Evolutionary conservation across 805 yeast species (phyloP), one percentile per base, ranked within the genome.

Genomic region (Torulaspora gathmanii): DNA sequence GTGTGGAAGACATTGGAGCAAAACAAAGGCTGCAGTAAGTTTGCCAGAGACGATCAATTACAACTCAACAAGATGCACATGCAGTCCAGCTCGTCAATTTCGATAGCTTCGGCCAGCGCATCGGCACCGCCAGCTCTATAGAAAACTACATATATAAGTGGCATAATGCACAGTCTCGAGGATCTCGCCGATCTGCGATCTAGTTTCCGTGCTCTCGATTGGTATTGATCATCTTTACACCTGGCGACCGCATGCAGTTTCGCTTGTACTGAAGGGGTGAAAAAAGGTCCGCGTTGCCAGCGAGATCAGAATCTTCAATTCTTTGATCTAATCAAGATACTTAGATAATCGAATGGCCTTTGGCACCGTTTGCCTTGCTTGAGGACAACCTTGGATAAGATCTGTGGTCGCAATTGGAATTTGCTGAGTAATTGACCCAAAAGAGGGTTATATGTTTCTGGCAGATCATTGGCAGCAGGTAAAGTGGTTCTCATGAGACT

Each of bases 21-120:
- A 7, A 63, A 61, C 29, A 30, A 33, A 16, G 65, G 65, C 10
- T 53, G 58, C 27, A 26, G 29, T 9, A 49, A 49, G 22, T 59
- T 54, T 41, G 40, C 49, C 25, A 47, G 52, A 30, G 49, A 49
- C 5, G 63, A 59, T 33, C 61, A 59, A 44, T 22, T 44, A 37
- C 35, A 38, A 5, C 41, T 54, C 30, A 51, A 46, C 40, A 28
- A 20, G 11, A 7, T 27, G 23, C 36, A 28, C 2, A 17, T 25
- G 8, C 36, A 23, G 4, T 30, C 37, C 15, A 20, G 29, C 25
- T 39, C 42, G 27, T 27, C 25, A 7, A 10, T 10, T 5, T 22
- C 42, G 13, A 25, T 28, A 13, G 29, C 40, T 5, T 37, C 40
- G 15, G 33, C 41, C 19, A 38, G 31, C 19, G 41, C 42, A 3